phyloP scores from a whole-genome alignment of 495 filamentous ascomycete genomes.

The Geopyxis carbonaria region DNA sequence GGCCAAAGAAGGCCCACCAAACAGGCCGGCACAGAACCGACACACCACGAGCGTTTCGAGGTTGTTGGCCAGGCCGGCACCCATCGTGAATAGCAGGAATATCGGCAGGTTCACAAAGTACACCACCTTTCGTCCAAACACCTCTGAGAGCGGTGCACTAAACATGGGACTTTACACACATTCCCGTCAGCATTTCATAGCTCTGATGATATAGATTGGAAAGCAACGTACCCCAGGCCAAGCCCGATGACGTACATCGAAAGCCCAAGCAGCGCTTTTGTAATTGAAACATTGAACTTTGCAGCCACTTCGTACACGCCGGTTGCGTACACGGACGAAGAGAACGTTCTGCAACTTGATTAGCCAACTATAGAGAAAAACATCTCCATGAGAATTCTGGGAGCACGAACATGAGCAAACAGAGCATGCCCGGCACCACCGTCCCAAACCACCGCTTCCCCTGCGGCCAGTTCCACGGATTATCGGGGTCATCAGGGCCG shows the following conservation, averaged over 20 bases:
- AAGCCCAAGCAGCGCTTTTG: conserved; percentile 47
- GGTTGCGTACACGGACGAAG: conserved; percentile 23
- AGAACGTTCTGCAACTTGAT: conserved; percentile 15
- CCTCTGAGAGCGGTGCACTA: conserved; percentile 50
- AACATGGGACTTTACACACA: conserved; percentile 34
- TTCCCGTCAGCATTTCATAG: conserved; percentile 7
- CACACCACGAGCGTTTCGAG: conserved; percentile 50
- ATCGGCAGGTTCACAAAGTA: conserved; percentile 47
- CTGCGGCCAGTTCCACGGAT: conserved; percentile 44
- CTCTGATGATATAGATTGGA: not conserved
- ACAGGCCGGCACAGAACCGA: conserved; percentile 64
- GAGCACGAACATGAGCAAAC: conserved; percentile 23
- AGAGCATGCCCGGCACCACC: conserved; percentile 23
- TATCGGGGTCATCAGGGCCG: conserved; percentile 38
- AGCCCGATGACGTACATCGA: conserved; percentile 64
- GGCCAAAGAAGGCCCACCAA: conserved; percentile 34
- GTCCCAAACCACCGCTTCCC: conserved; percentile 31
- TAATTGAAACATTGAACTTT: conserved; percentile 42
- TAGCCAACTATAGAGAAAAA: too few relatives aligned
- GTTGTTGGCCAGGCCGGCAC: conserved; percentile 43
- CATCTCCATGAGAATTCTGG: not conserved
- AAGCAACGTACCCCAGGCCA: conserved; percentile 37
- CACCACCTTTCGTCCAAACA: conserved; percentile 54
- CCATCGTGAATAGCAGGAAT: conserved; percentile 54
- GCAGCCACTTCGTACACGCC: conserved; percentile 44